Conservation (phyloP, 306 rosid genomes). For the Mimosa pudica region DNA sequence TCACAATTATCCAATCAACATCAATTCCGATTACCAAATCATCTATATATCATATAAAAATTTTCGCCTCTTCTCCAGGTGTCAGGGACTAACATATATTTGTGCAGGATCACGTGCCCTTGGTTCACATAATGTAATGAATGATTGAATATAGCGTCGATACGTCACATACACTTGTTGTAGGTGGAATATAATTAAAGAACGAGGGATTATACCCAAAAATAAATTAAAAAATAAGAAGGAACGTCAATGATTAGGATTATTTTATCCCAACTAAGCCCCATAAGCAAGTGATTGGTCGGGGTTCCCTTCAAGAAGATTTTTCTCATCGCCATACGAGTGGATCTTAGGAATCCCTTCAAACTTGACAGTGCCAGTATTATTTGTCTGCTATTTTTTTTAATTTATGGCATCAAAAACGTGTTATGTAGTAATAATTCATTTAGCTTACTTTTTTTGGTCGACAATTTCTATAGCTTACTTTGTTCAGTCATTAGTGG, state of each 20-base stretch:
- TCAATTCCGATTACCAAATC: neutral
- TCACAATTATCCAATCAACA: neutral
- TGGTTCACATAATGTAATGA: too few species aligned
- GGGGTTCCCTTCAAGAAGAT: neutral
- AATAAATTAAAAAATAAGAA: too few species aligned
- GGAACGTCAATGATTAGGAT: neutral
- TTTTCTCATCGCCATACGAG: neutral
- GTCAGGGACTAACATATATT: neutral
- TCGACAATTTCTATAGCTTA: too few species aligned
- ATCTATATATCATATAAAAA: too few species aligned
- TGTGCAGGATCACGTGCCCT: neutral
- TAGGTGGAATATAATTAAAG: neutral
- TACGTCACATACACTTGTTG: neutral
- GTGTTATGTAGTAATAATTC: too few species aligned
- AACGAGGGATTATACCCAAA: neutral
- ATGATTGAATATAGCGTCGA: neutral
- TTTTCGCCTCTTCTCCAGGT: neutral
- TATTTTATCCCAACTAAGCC: neutral
- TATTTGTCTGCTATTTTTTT: too few species aligned
- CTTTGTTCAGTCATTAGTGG: too few species aligned
- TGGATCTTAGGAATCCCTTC: too few species aligned
- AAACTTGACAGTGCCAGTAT: neutral
- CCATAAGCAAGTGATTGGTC: neutral
- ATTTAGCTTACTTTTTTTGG: too few species aligned
- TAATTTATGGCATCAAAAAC: too few species aligned